Base-by-base conservation (phyloP, 2,329 filamentous ascomycete genomes). In the Venturia nashicola region DNA sequence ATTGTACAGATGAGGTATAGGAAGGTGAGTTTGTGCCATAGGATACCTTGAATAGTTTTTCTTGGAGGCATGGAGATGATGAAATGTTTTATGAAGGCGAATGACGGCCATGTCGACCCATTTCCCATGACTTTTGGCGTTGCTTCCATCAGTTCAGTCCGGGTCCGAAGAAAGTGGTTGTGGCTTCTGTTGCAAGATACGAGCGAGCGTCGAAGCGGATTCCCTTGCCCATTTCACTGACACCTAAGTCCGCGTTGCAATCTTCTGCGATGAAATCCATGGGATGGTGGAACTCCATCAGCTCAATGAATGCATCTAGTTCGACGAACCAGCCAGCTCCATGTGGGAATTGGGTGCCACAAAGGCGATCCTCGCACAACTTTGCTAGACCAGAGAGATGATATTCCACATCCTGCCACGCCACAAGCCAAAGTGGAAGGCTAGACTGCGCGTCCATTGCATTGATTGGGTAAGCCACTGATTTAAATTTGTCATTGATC, bases 261-360 rank as follows among this genome's bases (percentile, higher is more conserved):
- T 69, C 68, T 51, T 69, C 66, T 8, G 68, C 68, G 39, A 69
- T 69, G 64, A 69, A 69, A 43, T 69, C 67, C 11, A 69, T 65
- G 9, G 67, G 65, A 48, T 68, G 68, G 40, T 68, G 67, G 61
- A 67, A 64, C 39, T 62, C 63, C 2, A 69, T 68, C 16, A 68
- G 65, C 16, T 66, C 65, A 59, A 69, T 67, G 5, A 69, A 62
- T 2, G 66, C 68, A 14, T 67, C 67, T 12, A 64, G 61, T 39
- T 69, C 68, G 27, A 63, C 65, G 51, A 68, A 69, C 67, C 66
- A 69, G 16, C 68, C 68, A 27, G 68, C 67, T 16, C 67, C 67
- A 32, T 68, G 67, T 20, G 67, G 67, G 14, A 66, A 68, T 20
- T 65, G 65, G 3, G 68, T 66, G 27, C 67, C 67, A 23, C 67